Base-by-base conservation (phyloP, 208 protist species). In the Leishmania guyanensis region DNA sequence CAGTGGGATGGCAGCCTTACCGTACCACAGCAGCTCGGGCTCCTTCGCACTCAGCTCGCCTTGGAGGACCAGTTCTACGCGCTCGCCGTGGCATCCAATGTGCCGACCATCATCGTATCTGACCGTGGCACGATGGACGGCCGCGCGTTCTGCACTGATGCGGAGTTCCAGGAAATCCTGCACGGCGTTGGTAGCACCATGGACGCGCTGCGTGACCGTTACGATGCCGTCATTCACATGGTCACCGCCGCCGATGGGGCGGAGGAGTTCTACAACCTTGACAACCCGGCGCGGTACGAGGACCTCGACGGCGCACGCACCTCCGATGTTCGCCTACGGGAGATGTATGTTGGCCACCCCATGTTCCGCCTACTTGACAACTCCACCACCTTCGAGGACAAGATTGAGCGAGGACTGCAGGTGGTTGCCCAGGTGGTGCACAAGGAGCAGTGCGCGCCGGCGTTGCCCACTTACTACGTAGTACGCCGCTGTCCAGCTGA, bases 81-180 rank as follows among this genome's bases (percentile, higher is more conserved):
- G 1, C 72, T 96, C 14, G 94, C 94, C 12, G 77, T 83, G 20
- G 89, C 88, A 17, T 88, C 82, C 0, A 86, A 82, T 14, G 36
- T 86, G 78, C 89, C 89, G 22, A 87, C 87, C 3, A 76, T 96
- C 8, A 80, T 97, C 68, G 83, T 97, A 2, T 95, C 87, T 4
- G 94, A 97, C 69, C 88, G 94, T 36, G 94, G 94, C 53, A 94
- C 90, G 66, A 97, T 97, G 94, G 94, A 96, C 81, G 90, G 92
- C 16, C 85, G 90, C 9, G 95, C 95, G 0, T 98, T 95, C 81
- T 94, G 91, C 86, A 82, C 83, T 12, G 83, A 93, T 4, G 91
- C 86, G 54, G 75, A 89, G 46, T 98, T 95, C 72, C 26, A 79
- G 16, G 77, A 82, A 39, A 92, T 97, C 64, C 66, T 95, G 54